Evolutionary conservation across 257 asterid genomes (phyloP).

Genomic region (Solanum rostratum): DNA sequence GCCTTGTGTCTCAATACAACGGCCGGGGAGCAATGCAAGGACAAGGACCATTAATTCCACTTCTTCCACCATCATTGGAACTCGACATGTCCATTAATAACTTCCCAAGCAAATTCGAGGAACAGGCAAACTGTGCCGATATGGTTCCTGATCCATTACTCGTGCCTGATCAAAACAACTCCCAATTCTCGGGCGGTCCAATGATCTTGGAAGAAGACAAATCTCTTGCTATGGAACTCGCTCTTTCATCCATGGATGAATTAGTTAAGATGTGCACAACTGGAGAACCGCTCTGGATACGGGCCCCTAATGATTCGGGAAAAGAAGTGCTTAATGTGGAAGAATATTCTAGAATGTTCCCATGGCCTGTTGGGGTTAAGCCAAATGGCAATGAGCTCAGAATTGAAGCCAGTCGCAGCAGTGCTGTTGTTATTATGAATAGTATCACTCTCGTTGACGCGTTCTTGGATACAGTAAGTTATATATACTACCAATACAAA

Average conservation of each 20-base stretch:
- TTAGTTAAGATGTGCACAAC: slow-evolving; percentile 56
- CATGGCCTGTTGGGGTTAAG: slow-evolving; percentile 44
- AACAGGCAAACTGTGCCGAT: slow-evolving; percentile 19
- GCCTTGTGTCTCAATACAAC: slow-evolving; percentile 47
- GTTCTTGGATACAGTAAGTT: slow-evolving; percentile 71
- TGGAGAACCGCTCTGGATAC: slow-evolving; percentile 65
- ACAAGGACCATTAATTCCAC: slow-evolving; percentile 30
- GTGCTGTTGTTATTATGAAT: slow-evolving; percentile 79
- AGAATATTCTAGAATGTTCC: slow-evolving; percentile 54
- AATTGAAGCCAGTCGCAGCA: slow-evolving; percentile 64
- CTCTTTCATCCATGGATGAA: slow-evolving; percentile 48
- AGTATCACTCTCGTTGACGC: slow-evolving; percentile 89
- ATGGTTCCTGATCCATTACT: slow-evolving; percentile 36
- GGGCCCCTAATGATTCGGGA: slow-evolving; percentile 8
- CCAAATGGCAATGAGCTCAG: slow-evolving; percentile 26
- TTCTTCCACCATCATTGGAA: slow-evolving; percentile 46
- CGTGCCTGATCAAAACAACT: slow-evolving; percentile 29
- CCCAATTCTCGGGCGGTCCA: slow-evolving; percentile 34
- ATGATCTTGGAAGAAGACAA: slow-evolving; percentile 71
- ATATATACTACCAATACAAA: neutral
- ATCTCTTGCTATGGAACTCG: slow-evolving; percentile 55
- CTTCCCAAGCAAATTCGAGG: slow-evolving; percentile 45
- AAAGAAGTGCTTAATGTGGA: slow-evolving; percentile 42
- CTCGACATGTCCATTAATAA: slow-evolving; percentile 34
- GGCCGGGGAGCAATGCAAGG: slow-evolving; percentile 41